These are phyloP conservation scores for Yarrowia sp. DNA, from an alignment of 805 yeast genomes.

Conservation along the genomic window DNA sequence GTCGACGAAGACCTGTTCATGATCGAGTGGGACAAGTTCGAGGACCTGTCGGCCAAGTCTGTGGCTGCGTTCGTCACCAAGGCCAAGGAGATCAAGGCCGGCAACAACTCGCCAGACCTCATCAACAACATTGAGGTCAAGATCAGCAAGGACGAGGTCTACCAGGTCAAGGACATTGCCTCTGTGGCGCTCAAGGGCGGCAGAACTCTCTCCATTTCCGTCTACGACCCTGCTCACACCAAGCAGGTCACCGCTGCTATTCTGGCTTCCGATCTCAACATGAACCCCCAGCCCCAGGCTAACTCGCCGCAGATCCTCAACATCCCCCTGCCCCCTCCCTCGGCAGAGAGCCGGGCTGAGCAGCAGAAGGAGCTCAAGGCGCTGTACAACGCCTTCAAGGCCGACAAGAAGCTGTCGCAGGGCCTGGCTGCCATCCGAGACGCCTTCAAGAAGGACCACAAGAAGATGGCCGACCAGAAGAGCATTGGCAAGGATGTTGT, in stretches of 20 bases:
- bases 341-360: constrained; percentile 67
- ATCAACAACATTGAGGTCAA: constrained; percentile 50
- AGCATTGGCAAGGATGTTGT: constrained; percentile 31
- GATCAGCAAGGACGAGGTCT: constrained; percentile 49
- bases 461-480: constrained; percentile 36
- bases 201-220: constrained; percentile 74
- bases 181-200: constrained; percentile 73
- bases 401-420: constrained; percentile 24
- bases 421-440: constrained; percentile 34
- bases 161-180: constrained; percentile 56
- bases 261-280: constrained; percentile 68
- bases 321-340: constrained; percentile 76
- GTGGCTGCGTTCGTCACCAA: constrained; percentile 62
- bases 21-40: constrained; percentile 51
- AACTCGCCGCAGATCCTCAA: constrained; percentile 74
- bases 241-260: constrained; percentile 75
- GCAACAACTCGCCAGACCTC: constrained; percentile 66
- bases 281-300: constrained; percentile 82
- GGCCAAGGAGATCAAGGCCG: constrained; percentile 69
- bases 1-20: constrained; percentile 41
- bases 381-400: constrained; percentile 35
- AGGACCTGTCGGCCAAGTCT: constrained; percentile 56
- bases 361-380: constrained; percentile 64
- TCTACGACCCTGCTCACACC: constrained; percentile 80
- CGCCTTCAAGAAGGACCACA: constrained; percentile 38